A percentile compares a stretch with the other conserved stretches of the same genome.
Evolutionary conservation across 768 basidiomycete species (phyloP).

Genomic region (Mycena crocata): DNA sequence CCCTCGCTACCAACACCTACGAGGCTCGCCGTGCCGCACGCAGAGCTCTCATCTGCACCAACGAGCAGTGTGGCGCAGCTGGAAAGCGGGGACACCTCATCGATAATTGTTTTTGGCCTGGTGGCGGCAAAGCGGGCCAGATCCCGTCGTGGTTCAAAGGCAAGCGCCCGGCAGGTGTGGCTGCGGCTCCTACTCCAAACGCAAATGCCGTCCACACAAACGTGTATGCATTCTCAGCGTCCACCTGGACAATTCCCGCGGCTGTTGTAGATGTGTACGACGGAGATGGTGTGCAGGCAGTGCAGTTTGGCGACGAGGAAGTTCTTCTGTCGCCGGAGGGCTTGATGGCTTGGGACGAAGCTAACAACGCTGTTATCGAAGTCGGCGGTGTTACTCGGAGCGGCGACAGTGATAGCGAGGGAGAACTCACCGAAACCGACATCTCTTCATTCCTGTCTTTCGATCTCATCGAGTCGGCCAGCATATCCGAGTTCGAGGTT

Average conservation of each 20-base stretch:
- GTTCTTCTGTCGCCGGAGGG: background rate
- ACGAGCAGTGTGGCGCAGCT: constrained; percentile 1
- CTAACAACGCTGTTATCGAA: background rate
- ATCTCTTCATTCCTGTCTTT: background rate
- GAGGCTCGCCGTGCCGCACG: constrained; percentile 6
- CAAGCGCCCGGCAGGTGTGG: background rate
- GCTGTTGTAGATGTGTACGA: constrained; percentile 7
- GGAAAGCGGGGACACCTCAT: background rate
- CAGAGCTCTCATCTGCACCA: background rate
- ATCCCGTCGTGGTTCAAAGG: constrained; percentile 10
- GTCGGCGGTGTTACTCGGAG: too few relatives aligned
- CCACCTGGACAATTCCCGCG: constrained; percentile 13
- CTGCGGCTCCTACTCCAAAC: background rate
- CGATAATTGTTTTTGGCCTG: constrained; percentile 19
- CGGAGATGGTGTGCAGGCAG: background rate
- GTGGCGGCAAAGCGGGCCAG: constrained; percentile 24
- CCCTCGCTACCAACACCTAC: background rate
- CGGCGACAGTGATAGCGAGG: too few relatives aligned
- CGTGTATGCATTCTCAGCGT: constrained; percentile 7
- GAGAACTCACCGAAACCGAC: too few relatives aligned
- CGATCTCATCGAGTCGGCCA: background rate
- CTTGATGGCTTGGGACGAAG: constrained; percentile 11
- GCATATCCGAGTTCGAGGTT: background rate
- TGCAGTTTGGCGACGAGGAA: background rate
- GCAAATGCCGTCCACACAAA: too few relatives aligned